phyloP scores from a whole-genome alignment of 345 rosid genomes.

The Crucihimalaya himalaica region DNA sequence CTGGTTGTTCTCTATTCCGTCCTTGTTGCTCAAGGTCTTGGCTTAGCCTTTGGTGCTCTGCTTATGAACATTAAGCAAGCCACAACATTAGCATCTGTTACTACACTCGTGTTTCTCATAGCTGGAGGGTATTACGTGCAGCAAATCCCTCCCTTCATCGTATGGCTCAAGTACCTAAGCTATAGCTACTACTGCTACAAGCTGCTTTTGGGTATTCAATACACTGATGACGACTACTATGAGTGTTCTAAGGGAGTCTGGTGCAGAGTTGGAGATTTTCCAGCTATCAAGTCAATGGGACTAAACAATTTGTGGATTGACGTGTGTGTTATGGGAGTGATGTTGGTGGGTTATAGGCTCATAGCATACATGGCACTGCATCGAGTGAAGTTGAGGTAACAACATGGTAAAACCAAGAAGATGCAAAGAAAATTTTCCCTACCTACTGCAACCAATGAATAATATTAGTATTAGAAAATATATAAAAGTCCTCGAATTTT shows the following conservation, averaged over 20 bases:
- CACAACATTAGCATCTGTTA: conserved; percentile 92
- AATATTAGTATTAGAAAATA: conserved; percentile 46
- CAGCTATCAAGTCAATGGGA: conserved; percentile 88
- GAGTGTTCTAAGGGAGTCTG: conserved; percentile 73
- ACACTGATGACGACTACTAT: conserved; percentile 66
- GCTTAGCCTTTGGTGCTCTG: conserved; percentile 91
- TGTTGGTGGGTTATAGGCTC: conserved; percentile 91
- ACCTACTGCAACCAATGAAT: conserved; percentile 54
- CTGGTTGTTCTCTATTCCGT: conserved; percentile 88
- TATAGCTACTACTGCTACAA: conserved; percentile 96
- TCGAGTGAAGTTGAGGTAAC: conserved; percentile 64
- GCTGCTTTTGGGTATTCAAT: conserved; percentile 95
- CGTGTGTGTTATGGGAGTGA: conserved; percentile 79
- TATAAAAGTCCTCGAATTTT: conserved; percentile 44
- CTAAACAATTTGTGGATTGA: conserved; percentile 77
- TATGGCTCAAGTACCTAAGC: conserved; percentile 95
- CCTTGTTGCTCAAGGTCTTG: conserved; percentile 93
- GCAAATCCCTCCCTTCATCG: conserved; percentile 90
- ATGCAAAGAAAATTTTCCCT: conserved; percentile 31
- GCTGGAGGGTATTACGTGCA: conserved; percentile 97
- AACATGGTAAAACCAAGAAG: conserved; percentile 24
- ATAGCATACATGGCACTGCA: conserved; percentile 82
- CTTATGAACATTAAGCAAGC: conserved; percentile 98
- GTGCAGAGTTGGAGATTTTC: conserved; percentile 85
- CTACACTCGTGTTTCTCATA: conserved; percentile 91